Percentiles rank a stretch among this genome's conserved stretches.
phyloP scores from a whole-genome alignment of 768 basidiomycete genomes.

The Chalciporus piperatus region DNA sequence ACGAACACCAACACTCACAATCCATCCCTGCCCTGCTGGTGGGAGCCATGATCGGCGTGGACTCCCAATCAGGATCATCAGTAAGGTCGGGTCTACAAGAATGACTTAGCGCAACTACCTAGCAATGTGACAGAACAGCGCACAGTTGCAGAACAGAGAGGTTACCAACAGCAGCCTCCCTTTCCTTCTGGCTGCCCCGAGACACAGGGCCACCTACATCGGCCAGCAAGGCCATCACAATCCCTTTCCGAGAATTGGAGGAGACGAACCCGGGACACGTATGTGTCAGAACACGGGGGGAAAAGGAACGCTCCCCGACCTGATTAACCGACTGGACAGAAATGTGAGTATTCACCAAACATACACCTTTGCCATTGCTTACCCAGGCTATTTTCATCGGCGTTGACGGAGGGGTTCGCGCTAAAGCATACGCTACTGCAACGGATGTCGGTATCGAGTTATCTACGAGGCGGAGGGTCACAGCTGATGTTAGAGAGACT shows the following conservation, averaged over 20 bases:
- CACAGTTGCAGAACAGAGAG: conserved; percentile 55
- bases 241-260: conserved; percentile 28
- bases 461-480: conserved; percentile 38
- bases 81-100: conserved; percentile 48
- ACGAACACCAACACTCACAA: conserved; percentile 36
- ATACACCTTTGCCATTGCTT: conserved; percentile 1
- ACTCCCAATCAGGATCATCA: conserved; percentile 51
- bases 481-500: not conserved
- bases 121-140: conserved; percentile 1
- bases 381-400: conserved; percentile 37
- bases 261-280: conserved; percentile 36
- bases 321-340: conserved; percentile 20
- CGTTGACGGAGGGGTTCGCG: conserved; percentile 31
- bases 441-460: conserved; percentile 36
- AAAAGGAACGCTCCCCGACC: conserved; percentile 39
- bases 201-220: conserved; percentile 44
- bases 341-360: conserved; percentile 3
- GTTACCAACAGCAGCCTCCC: conserved; percentile 45
- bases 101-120: not conserved
- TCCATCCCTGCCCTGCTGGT: conserved; percentile 44
- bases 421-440: conserved; percentile 29
- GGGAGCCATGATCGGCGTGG: conserved; percentile 44
- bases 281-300: conserved; percentile 46
- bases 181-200: conserved; percentile 29
- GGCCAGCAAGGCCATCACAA: conserved; percentile 48